Base-by-base conservation (phyloP, 176 grass and related monocot genomes). In the Puccinellia tenuiflora region DNA sequence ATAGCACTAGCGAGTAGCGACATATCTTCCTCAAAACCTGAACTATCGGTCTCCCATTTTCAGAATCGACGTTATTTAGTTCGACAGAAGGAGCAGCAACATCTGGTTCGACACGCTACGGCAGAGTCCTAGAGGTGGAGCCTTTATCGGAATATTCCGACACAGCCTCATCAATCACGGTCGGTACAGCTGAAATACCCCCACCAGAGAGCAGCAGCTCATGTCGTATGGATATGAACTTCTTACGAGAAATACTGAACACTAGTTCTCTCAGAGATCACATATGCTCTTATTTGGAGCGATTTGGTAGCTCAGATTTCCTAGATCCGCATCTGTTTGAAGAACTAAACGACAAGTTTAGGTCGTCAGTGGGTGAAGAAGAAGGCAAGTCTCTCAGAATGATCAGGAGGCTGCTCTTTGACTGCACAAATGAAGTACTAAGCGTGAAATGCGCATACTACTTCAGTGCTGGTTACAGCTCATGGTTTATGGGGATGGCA, bases 161-260 rank as follows among this genome's bases (percentile, higher is more conserved):
- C 60, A 88, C 89, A 71, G 83, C 88, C 47, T 91, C 92, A 9
- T 95, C 88, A 69, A 77, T 90, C 76, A 90, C 77, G n/a, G 82
- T 76, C 40, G 68, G 80, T 71, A 85, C 78, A 30, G 21, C 65
- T 60, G 93, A 84, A 73, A 89, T 79, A 28, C 54, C 83, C 60
- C 54, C 37, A 61, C 87, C 93, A 81, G 91, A 99, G 68, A 96
- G 85, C 40, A 91, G 51, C 85, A 88, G 81, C 28, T 77, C 77
- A n/a, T 78, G 51, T 54, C 71, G 61, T 81, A 85, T 89, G 83
- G 87, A 92, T 78, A 35, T 94, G 15, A 88, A 90, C 9, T 92
- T 96, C 77, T 70, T 99, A 77, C 88, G 86, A 76, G 87, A 94
- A 62, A 90, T 99, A 57, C 38, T 96, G 78, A 92, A 48, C 7